phyloP scores from a whole-genome alignment of 768 basidiomycete species.

The Chalciporus chontae region DNA sequence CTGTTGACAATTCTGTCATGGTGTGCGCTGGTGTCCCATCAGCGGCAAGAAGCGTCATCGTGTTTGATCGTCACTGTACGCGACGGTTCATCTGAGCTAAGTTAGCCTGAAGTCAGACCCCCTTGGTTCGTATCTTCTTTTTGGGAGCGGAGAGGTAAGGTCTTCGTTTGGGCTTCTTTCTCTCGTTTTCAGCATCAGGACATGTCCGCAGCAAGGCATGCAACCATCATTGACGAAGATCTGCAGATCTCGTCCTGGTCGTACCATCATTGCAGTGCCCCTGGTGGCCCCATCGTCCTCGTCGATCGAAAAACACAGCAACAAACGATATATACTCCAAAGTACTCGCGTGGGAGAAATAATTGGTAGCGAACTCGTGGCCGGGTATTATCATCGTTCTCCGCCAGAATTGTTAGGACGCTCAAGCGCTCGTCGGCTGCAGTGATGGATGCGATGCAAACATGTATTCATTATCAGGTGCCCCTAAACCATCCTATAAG shows the following conservation, averaged over 20 bases:
- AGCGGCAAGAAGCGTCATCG: constrained; percentile 2
- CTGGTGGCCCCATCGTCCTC: not conserved
- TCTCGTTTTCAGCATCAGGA: not conserved
- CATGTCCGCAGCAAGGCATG: not conserved
- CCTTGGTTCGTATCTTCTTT: too few relatives aligned
- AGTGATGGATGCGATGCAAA: not conserved
- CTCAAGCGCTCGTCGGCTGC: not conserved
- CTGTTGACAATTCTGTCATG: not conserved
- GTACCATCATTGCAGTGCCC: not conserved
- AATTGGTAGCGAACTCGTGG: not conserved
- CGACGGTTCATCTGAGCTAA: not conserved
- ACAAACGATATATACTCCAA: not conserved
- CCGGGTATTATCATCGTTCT: not conserved
- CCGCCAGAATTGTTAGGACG: not conserved
- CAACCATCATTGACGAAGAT: not conserved
- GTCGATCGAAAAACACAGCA: not conserved
- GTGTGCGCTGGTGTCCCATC: constrained; percentile 4
- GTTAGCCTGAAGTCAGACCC: too few relatives aligned
- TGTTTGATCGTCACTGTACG: constrained; percentile 16
- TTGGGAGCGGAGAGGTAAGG: too few relatives aligned
- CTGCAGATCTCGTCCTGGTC: not conserved
- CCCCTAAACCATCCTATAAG: not conserved
- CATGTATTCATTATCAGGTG: not conserved
- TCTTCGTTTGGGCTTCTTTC: not conserved
- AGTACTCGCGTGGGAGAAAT: not conserved